A percentile compares a stretch with the other conserved stretches of the same genome.
These are phyloP conservation scores for Craterostigma plantagineum DNA, from an alignment of 257 asterid species.

Conservation along the genomic window DNA sequence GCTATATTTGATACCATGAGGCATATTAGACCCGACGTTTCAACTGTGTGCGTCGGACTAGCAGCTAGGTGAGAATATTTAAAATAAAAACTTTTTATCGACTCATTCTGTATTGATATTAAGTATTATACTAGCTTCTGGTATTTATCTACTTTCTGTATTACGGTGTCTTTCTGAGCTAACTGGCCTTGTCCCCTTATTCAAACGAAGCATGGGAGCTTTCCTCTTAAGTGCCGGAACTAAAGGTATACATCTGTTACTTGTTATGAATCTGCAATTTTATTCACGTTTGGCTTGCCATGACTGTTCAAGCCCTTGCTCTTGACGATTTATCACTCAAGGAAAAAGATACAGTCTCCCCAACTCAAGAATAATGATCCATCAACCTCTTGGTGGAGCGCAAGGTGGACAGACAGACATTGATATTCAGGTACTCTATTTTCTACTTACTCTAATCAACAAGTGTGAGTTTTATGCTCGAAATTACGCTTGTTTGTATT, in stretches of 20 bases:
- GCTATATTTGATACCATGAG: slow-evolving; percentile 82
- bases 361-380: slow-evolving; percentile 70
- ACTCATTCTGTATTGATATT: slow-evolving; percentile 4
- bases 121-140: not conserved
- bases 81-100: slow-evolving; percentile 1
- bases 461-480: too few species aligned
- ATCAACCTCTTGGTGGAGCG: slow-evolving; percentile 87
- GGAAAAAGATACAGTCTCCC: slow-evolving; percentile 77
- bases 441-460: too few species aligned
- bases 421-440: slow-evolving; percentile 59
- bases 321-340: slow-evolving; percentile 7
- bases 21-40: slow-evolving; percentile 86
- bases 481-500: slow-evolving; percentile 19
- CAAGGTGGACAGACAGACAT: slow-evolving; percentile 71
- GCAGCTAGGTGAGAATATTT: slow-evolving; percentile 65
- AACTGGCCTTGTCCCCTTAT: slow-evolving; percentile 1
- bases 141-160: not conserved
- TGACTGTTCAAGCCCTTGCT: not conserved
- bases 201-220: slow-evolving; percentile 73
- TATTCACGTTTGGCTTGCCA: not conserved
- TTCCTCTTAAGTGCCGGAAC: slow-evolving; percentile 80
- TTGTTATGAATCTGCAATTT: not conserved
- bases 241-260: slow-evolving; percentile 32
- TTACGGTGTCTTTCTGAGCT: slow-evolving; percentile 7
- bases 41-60: slow-evolving; percentile 87